Conservation (phyloP, 768 basidiomycete species). For the Tylopilus sp. region DNA sequence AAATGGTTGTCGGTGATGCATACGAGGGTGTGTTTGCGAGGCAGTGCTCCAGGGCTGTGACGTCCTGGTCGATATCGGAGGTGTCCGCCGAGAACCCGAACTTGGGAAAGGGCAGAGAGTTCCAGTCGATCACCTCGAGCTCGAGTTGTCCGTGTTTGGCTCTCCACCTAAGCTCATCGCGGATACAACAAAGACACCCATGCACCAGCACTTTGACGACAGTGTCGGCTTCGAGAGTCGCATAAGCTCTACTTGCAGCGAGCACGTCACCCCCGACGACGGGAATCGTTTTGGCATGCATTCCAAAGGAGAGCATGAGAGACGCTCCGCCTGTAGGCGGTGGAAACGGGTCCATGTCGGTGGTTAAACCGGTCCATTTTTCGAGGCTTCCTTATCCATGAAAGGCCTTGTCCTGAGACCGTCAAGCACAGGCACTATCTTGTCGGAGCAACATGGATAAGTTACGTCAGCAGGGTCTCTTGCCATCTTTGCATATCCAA, state of each 20-base stretch:
- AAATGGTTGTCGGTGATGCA: constrained; percentile 78
- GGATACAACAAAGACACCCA: constrained; percentile 47
- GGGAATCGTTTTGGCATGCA: constrained; percentile 51
- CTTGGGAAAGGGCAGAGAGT: constrained; percentile 36
- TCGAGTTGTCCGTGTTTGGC: constrained; percentile 50
- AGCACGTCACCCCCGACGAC: constrained; percentile 77
- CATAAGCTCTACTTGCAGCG: constrained; percentile 80
- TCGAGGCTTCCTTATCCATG: not conserved
- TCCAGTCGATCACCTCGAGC: constrained; percentile 56
- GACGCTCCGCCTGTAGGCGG: constrained; percentile 60
- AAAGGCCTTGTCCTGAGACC: not conserved
- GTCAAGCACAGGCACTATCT: constrained; percentile 4
- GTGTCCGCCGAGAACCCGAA: too few relatives aligned
- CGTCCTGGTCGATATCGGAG: constrained; percentile 32
- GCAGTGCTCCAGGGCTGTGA: constrained; percentile 46
- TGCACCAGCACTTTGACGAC: constrained; percentile 61
- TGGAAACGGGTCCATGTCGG: constrained; percentile 34
- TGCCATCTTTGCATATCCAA: not conserved
- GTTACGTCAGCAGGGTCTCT: constrained; percentile 14
- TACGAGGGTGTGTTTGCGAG: constrained; percentile 34
- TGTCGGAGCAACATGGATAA: constrained; percentile 4
- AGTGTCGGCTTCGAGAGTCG: constrained; percentile 78
- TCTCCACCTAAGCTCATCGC: constrained; percentile 72
- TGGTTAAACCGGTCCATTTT: constrained; percentile 1
- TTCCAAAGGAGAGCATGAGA: constrained; percentile 72